A percentile compares a stretch with the other conserved stretches of the same genome.
Conservation (phyloP, 129 eudicot species). For the Helianthus tuberosus region DNA sequence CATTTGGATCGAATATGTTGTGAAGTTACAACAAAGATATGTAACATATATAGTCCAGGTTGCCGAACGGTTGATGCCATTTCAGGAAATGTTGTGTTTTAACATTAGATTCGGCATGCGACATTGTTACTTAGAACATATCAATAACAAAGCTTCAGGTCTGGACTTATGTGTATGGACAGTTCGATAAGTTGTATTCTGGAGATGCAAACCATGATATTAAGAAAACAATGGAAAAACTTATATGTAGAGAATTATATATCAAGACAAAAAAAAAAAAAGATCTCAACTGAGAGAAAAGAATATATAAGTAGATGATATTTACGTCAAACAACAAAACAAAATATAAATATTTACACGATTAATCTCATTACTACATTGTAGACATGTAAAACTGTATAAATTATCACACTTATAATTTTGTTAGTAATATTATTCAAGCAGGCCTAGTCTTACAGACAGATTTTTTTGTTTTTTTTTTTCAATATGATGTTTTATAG, state of each 20-base stretch:
- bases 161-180: slow-evolving; percentile 32
- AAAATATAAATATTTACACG: too few species aligned
- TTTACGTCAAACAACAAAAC: too few species aligned
- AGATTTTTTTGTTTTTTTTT: too few species aligned
- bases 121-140: slow-evolving; percentile 24
- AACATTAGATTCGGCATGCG: background rate
- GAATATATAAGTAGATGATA: too few species aligned
- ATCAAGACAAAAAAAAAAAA: too few species aligned
- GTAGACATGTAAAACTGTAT: too few species aligned
- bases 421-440: too few species aligned
- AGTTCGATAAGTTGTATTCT: background rate
- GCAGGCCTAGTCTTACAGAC: too few species aligned
- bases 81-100: background rate
- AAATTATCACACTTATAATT: too few species aligned
- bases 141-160: slow-evolving; percentile 29
- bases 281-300: too few species aligned
- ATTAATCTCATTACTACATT: too few species aligned
- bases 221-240: slow-evolving; percentile 9
- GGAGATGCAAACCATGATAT: slow-evolving; percentile 31
- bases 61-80: slow-evolving; percentile 28
- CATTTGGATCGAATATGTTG: slow-evolving; percentile 26
- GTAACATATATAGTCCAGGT: background rate
- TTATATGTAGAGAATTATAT: background rate
- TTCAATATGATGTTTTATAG: too few species aligned
- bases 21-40: slow-evolving; percentile 13